A percentile compares a stretch with the other conserved stretches of the same genome.
phyloP scores from a whole-genome alignment of 2,329 filamentous ascomycete genomes.

The Aspergillus fijiensis region DNA sequence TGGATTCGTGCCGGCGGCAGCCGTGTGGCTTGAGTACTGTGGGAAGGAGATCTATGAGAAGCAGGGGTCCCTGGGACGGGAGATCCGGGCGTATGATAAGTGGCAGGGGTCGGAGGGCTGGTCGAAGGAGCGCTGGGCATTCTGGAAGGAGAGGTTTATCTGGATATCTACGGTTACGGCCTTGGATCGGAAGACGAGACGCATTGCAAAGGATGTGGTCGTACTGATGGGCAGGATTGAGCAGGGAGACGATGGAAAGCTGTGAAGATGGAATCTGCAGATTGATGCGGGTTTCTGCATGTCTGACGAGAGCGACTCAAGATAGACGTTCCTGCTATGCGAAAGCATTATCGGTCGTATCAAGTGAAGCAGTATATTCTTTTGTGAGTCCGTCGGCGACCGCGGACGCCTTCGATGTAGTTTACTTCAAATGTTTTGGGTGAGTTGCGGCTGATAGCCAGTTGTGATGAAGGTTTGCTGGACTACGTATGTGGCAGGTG shows the following conservation, averaged over 20 bases:
- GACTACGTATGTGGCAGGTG: no score
- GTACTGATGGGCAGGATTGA: slow-evolving; percentile 4
- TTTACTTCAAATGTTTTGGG: rapidly evolving
- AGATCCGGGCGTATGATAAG: not conserved
- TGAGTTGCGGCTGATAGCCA: no score
- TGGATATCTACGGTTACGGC: slow-evolving; percentile 1
- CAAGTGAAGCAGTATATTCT: no score
- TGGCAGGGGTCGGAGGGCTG: slow-evolving; percentile 4
- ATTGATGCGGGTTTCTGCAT: no score
- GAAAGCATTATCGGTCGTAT: no score
- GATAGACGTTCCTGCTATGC: no score
- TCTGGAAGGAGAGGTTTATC: slow-evolving; percentile 9
- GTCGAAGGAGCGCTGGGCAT: slow-evolving; percentile 11
- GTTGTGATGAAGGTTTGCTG: no score
- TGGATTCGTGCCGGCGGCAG: slow-evolving; percentile 8
- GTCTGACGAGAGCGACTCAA: no score
- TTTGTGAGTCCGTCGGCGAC: no score
- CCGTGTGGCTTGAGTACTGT: slow-evolving; percentile 5
- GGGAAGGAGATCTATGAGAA: slow-evolving; percentile 2
- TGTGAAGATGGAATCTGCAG: no score
- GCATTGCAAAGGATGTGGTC: not conserved
- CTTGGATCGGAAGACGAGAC: slow-evolving; percentile 1
- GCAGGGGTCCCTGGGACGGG: not conserved
- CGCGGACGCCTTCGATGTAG: no score
- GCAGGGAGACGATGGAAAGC: not conserved